Evolutionary conservation across 768 basidiomycete species (phyloP).

Genomic region (Coprinellus aureogranulatus): DNA sequence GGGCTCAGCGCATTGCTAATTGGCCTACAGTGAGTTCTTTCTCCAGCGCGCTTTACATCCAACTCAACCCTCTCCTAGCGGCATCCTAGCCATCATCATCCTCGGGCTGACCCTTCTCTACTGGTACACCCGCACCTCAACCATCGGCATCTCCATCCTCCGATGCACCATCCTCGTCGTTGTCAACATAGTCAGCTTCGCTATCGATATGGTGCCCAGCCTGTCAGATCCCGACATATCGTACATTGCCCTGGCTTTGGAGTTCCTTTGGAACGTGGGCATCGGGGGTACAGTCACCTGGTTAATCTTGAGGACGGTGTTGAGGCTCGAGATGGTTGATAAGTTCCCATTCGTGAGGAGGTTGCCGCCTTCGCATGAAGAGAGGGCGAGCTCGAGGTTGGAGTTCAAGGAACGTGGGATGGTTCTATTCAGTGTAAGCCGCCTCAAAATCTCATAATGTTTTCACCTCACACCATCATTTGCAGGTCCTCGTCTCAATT

Average conservation of each 20-base stretch:
- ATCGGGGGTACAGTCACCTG: slow-evolving; percentile 8
- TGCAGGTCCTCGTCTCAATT: slow-evolving; percentile 1
- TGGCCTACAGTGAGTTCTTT: not conserved
- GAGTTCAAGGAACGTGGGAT: slow-evolving; percentile 6
- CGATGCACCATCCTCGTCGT: slow-evolving; percentile 20
- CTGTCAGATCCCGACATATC: not conserved
- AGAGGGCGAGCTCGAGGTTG: slow-evolving; percentile 26
- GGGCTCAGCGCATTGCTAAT: not conserved
- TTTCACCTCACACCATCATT: not conserved
- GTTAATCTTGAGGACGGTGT: not conserved
- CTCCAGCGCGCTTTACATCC: too few relatives aligned
- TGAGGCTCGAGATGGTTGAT: not conserved
- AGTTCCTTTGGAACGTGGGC: not conserved
- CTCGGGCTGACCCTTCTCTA: slow-evolving; percentile 23
- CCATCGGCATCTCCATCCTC: slow-evolving; percentile 27
- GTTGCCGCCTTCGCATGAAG: slow-evolving; percentile 27
- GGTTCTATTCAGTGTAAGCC: slow-evolving; percentile 4
- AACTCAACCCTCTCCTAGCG: too few relatives aligned
- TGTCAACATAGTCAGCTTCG: slow-evolving; percentile 7
- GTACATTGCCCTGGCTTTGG: not conserved
- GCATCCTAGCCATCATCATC: slow-evolving; percentile 5
- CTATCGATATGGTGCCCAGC: not conserved
- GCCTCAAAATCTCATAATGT: too few relatives aligned
- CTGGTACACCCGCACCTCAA: slow-evolving; percentile 34
- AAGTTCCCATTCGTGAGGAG: slow-evolving; percentile 15